Conservation (phyloP, 192 early-diverging fungal species). For the Coemansia sp. region DNA sequence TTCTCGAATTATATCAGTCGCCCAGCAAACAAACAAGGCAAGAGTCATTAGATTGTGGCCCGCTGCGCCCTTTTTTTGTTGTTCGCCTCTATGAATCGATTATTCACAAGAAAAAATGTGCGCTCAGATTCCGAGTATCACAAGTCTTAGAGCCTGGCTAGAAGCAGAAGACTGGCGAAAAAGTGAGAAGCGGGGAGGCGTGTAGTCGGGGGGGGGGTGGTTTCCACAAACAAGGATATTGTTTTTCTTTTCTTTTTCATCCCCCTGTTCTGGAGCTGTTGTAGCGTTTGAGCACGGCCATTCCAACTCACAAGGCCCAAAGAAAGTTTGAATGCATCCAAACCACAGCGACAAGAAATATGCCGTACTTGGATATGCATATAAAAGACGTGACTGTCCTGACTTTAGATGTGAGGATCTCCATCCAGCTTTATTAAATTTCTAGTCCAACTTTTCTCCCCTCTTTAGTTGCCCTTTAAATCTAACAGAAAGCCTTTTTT, state of each 20-base stretch:
- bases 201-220: neutral
- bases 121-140: neutral
- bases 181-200: neutral
- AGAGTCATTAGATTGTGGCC: neutral
- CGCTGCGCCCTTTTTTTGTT: conserved; percentile 1
- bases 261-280: conserved; percentile 11
- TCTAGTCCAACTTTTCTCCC: conserved; percentile 7
- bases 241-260: neutral
- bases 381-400: neutral
- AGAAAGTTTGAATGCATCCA: neutral
- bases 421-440: conserved; percentile 17
- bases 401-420: neutral
- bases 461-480: conserved; percentile 9
- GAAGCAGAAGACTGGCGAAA: neutral
- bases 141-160: neutral
- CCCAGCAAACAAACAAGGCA: conserved; percentile 3
- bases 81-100: neutral
- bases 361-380: neutral
- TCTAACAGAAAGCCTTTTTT: conserved; percentile 14
- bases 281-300: neutral
- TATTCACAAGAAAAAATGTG: conserved; percentile 1
- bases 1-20: neutral
- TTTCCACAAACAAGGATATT: conserved; percentile 6
- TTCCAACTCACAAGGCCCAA: neutral
- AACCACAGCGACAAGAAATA: neutral